These are phyloP conservation scores for Candida methanosorbosa DNA, from an alignment of 805 yeast genomes.

Conservation along the genomic window DNA sequence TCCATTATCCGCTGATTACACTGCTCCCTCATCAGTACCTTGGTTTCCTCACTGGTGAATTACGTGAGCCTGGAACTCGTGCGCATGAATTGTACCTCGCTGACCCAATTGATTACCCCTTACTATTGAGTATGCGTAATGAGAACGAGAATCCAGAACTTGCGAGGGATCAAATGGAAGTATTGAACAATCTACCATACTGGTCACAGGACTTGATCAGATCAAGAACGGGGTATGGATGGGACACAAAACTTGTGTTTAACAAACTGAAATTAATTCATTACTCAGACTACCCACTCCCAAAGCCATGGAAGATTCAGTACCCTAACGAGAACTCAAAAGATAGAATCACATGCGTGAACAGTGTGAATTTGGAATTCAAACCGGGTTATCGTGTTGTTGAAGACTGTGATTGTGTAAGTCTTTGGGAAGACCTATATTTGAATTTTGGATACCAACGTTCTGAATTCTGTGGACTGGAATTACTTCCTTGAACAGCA, in stretches of 20 bases:
- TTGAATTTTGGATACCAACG: constrained; percentile 11
- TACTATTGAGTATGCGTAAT: constrained; percentile 2
- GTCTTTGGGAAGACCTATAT: constrained; percentile 24
- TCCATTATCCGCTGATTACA: constrained; percentile 20
- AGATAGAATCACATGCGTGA: constrained; percentile 5
- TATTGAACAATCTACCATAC: constrained; percentile 13
- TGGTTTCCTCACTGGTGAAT: constrained; percentile 44
- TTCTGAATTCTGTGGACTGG: constrained; percentile 6
- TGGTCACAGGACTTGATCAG: constrained; percentile 9
- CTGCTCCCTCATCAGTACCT: constrained; percentile 44
- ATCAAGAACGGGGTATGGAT: constrained; percentile 15
- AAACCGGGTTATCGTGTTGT: constrained; percentile 12
- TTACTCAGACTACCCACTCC: constrained; percentile 58
- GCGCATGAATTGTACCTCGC: constrained; percentile 32
- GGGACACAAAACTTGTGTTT: constrained; percentile 24
- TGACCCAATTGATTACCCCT: constrained; percentile 34
- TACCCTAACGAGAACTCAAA: constrained; percentile 9
- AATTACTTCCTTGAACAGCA: constrained; percentile 1
- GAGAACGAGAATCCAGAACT: neutral
- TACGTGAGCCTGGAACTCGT: constrained; percentile 19
- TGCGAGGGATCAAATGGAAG: neutral
- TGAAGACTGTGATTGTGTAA: constrained; percentile 24
- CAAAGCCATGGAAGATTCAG: constrained; percentile 51
- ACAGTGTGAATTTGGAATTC: constrained; percentile 13
- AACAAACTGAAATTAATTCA: constrained; percentile 40